Base-by-base conservation (phyloP, 2,329 filamentous ascomycete genomes). In the Emergomyces pasteurianus region DNA sequence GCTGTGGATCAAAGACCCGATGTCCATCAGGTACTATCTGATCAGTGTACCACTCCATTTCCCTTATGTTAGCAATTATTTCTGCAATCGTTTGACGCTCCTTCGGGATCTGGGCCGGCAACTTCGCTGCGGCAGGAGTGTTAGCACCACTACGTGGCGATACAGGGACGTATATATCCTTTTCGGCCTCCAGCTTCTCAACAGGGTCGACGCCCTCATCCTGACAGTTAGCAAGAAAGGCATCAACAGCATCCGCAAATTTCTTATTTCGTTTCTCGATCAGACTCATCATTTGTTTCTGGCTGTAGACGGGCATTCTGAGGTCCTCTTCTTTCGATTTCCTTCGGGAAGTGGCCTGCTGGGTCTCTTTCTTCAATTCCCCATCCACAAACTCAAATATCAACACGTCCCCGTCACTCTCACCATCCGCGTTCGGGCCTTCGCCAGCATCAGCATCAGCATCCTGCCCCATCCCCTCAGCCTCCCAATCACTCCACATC, bases 21-120 rank as follows among this genome's bases (percentile, higher is more conserved):
- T 96, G 91, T 0, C 94, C 94, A 66, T 95, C 89, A 0, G 92
- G 90, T 0, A 97, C 92, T 64, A 99, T 91, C 74, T 99, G 94
- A 0, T 86, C 87, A 4, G 86, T 88, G 69, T 99, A 99, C 89
- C 92, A 95, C 28, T 92, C 81, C 67, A 88, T 83, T 9, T 84
- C 82, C 68, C 90, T 90, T 42, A 99, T 84, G 69, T 96, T 90
- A 36, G 85, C 79, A 1, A 99, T 80, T 40, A 99, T 97, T 58
- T 95, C 88, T 0, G 89, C 81, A 36, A 99, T 89, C 1, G 83
- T 80, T 69, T 90, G 88, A 52, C 94, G 83, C 64, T 95, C 88
- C 54, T 81, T 84, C 0, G 92, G 92, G 58, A 97, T 95, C 0
- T 79, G 81, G 38, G 82, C 80, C 0, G 90, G 90, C 23, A 90